These are phyloP conservation scores for Leccinum boreale DNA, from an alignment of 768 basidiomycete species.

Conservation along the genomic window DNA sequence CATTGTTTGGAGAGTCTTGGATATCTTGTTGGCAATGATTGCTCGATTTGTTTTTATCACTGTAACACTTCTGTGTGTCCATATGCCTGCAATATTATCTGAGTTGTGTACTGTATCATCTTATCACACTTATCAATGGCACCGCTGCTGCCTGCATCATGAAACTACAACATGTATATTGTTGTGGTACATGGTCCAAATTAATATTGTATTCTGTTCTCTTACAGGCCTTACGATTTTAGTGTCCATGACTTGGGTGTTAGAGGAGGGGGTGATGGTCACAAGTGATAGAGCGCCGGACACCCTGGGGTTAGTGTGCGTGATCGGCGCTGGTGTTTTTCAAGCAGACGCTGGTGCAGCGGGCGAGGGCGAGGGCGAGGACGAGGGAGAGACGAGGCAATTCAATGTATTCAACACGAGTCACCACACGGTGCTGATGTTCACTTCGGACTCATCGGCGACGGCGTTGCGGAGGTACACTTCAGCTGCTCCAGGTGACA, in stretches of 20 bases:
- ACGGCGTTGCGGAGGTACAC: background rate
- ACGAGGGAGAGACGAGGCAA: conserved; percentile 8
- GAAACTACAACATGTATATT: too few relatives aligned
- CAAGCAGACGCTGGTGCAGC: background rate
- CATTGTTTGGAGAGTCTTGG: too few relatives aligned
- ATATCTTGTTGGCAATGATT: too few relatives aligned
- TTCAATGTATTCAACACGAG: conserved; percentile 20
- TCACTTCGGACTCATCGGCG: background rate
- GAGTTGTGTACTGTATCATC: too few relatives aligned
- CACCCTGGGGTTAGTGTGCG: conserved; percentile 32
- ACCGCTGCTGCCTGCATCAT: too few relatives aligned
- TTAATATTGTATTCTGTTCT: too few relatives aligned
- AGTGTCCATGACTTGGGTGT: background rate
- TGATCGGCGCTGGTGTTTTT: background rate
- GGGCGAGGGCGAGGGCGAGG: background rate
- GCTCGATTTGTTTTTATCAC: too few relatives aligned
- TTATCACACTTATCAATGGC: too few relatives aligned
- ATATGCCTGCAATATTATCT: too few relatives aligned
- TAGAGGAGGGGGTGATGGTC: conserved; percentile 26
- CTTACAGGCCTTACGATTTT: too few relatives aligned
- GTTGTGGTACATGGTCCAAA: too few relatives aligned
- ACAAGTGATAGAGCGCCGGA: conserved; percentile 47
- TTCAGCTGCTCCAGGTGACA: background rate
- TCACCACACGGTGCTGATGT: background rate
- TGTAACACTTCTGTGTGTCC: too few relatives aligned